These are phyloP conservation scores for Thamnidium elegans DNA, from an alignment of 192 early-diverging fungal genomes.

Conservation along the genomic window DNA sequence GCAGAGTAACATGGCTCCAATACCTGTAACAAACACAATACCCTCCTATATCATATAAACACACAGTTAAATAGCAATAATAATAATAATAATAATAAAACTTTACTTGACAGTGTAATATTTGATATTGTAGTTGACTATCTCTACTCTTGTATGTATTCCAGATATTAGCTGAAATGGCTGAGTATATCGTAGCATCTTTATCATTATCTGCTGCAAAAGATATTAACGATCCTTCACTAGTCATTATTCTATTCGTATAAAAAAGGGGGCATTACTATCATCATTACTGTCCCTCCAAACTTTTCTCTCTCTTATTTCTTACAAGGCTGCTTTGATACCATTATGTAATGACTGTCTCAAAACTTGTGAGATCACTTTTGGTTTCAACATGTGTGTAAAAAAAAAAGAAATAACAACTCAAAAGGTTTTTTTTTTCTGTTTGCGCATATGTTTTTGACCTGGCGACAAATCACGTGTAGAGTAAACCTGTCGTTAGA, in stretches of 20 bases:
- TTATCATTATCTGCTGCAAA: constrained; percentile 53
- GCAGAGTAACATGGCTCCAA: constrained; percentile 52
- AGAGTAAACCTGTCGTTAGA: too few relatives aligned
- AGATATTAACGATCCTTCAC: constrained; percentile 53
- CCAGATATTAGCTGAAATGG: constrained; percentile 61
- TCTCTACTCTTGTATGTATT: constrained; percentile 48
- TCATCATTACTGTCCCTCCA: neutral
- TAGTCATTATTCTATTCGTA: constrained; percentile 57
- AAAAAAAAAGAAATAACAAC: neutral
- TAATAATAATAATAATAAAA: neutral
- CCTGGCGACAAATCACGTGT: too few relatives aligned
- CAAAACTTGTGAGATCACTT: constrained; percentile 59
- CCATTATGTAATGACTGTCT: constrained; percentile 54
- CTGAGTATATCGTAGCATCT: constrained; percentile 53
- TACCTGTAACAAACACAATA: constrained; percentile 14
- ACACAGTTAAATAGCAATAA: too few relatives aligned
- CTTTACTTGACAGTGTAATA: constrained; percentile 49
- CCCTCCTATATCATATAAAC: constrained; percentile 19
- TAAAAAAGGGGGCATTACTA: neutral
- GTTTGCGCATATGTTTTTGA: too few relatives aligned
- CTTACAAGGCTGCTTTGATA: constrained; percentile 53
- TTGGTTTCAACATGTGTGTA: constrained; percentile 53
- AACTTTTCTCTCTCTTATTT: neutral
- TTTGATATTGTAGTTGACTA: constrained; percentile 35
- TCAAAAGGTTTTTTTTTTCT: too few relatives aligned